Evolutionary conservation across 257 asterid genomes (phyloP).

Genomic region (Salvia splendens): DNA sequence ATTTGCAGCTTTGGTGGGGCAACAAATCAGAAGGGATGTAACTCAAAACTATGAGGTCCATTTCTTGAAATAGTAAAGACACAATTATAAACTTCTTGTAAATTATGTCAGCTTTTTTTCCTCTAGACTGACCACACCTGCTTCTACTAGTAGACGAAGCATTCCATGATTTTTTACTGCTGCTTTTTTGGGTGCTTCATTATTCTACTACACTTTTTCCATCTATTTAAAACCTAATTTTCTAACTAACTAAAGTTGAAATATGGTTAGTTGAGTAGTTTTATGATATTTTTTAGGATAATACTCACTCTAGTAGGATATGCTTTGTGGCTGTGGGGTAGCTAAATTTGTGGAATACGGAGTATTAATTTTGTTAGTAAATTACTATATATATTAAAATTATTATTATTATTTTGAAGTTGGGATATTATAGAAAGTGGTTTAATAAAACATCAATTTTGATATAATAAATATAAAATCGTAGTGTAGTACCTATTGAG

Average conservation of each 20-base stretch:
- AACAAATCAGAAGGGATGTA: background rate
- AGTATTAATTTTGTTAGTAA: too few species aligned
- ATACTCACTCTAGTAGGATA: background rate
- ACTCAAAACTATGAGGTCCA: constrained; percentile 21
- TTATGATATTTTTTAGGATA: background rate
- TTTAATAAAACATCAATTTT: too few species aligned
- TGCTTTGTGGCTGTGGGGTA: background rate
- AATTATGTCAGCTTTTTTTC: constrained; percentile 25
- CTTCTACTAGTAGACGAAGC: constrained; percentile 17
- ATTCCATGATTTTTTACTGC: constrained; percentile 24
- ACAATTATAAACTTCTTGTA: background rate
- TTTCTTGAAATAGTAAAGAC: constrained; percentile 8
- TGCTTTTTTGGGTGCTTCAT: background rate
- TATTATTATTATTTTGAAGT: too few species aligned
- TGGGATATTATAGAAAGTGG: too few species aligned
- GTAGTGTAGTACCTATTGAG: too few species aligned
- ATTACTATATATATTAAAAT: too few species aligned
- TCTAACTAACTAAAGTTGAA: background rate
- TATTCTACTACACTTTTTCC: constrained; percentile 7
- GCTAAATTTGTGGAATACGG: background rate
- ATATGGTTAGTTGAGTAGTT: background rate
- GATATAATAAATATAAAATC: too few species aligned
- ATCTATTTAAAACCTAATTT: background rate
- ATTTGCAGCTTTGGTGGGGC: background rate
- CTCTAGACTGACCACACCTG: constrained; percentile 9